These are phyloP conservation scores for Neopestalotiopsis rosae DNA, from an alignment of 2,329 filamentous ascomycete genomes.

Conservation along the genomic window DNA sequence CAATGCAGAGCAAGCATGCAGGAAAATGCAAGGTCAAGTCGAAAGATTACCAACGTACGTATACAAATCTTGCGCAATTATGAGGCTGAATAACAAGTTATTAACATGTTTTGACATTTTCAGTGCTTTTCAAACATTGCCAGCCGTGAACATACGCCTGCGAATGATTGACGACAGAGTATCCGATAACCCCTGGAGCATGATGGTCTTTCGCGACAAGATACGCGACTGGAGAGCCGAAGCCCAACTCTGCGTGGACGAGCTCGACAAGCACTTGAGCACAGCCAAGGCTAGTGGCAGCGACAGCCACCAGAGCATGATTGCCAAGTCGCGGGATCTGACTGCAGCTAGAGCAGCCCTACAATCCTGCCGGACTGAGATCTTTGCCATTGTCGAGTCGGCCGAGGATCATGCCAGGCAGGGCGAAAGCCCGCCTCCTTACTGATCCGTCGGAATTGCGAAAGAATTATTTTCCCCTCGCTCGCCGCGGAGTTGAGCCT, in stretches of 20 bases:
- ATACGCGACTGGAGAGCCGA: conserved; percentile 4
- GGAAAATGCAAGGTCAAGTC: neutral
- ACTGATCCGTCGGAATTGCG: neutral
- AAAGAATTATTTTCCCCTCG: too few relatives aligned
- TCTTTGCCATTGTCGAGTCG: neutral
- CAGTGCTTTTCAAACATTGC: neutral
- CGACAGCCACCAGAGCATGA: neutral
- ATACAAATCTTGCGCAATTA: too few relatives aligned
- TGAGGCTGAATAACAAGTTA: too few relatives aligned
- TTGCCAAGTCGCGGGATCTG: neutral
- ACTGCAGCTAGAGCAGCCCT: neutral
- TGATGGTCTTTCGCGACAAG: conserved; percentile 7
- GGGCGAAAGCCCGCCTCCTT: conserved; percentile 1
- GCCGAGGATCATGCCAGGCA: neutral
- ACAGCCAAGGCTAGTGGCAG: neutral
- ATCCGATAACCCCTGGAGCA: conserved; percentile 12
- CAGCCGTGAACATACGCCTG: neutral
- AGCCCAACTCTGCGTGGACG: neutral
- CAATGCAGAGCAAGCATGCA: neutral
- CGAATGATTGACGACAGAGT: neutral
- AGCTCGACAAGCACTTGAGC: neutral
- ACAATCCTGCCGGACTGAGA: neutral
- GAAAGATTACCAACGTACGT: too few relatives aligned
- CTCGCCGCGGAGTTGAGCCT: too few relatives aligned
- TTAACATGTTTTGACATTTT: too few relatives aligned